Percentiles rank a stretch among this genome's conserved stretches.
These are phyloP conservation scores for Heliosperma pusillum DNA, from an alignment of 148 eudicot species.

Conservation along the genomic window DNA sequence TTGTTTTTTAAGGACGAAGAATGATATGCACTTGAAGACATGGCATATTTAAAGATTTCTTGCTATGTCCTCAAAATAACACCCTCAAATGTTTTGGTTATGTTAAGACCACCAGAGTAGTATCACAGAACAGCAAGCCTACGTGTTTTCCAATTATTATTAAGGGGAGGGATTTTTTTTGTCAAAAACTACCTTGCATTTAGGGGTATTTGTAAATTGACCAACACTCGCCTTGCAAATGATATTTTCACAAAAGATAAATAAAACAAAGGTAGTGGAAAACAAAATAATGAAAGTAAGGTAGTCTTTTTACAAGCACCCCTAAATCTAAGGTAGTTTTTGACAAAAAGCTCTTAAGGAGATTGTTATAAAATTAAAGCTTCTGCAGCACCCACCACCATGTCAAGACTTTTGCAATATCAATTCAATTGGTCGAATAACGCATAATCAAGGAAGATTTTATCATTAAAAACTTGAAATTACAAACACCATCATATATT, in stretches of 20 bases:
- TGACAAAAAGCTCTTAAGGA: not conserved
- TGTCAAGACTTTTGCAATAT: not conserved
- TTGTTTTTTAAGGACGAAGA: not conserved
- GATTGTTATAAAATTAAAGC: not conserved
- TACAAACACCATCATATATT: not conserved
- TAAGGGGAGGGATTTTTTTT: not conserved
- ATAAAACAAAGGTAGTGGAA: too few relatives aligned
- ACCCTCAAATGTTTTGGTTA: not conserved
- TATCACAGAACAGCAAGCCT: not conserved
- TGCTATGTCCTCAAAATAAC: not conserved
- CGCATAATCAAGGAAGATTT: not conserved
- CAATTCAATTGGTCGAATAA: not conserved
- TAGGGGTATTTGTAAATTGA: too few relatives aligned
- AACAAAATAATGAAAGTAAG: too few relatives aligned
- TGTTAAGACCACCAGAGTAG: not conserved
- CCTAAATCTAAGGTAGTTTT: too few relatives aligned
- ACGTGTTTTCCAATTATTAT: not conserved
- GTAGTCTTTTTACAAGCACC: too few relatives aligned
- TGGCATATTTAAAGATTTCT: not conserved
- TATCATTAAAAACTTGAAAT: not conserved
- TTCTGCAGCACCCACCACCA: not conserved
- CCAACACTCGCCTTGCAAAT: too few relatives aligned
- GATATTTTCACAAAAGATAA: too few relatives aligned
- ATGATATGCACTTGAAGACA: slow-evolving; percentile 2
- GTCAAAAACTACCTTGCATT: too few relatives aligned